These are phyloP conservation scores for Rhodotorula sp. DNA, from an alignment of 1,284 basidiomycete species.

Conservation along the genomic window DNA sequence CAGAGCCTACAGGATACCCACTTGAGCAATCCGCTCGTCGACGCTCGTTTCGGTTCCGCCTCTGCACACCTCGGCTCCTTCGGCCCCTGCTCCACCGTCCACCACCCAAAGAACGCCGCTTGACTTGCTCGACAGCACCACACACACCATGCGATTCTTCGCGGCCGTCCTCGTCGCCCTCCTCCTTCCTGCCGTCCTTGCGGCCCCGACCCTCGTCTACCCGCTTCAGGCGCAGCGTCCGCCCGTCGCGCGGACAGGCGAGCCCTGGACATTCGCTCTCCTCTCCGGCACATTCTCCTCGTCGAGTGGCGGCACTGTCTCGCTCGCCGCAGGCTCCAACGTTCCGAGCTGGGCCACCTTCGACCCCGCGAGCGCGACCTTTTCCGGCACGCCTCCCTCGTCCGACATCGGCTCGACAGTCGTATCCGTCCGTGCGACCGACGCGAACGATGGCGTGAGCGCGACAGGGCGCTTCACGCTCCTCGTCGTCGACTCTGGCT, in stretches of 20 bases:
- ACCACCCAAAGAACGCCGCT: not conserved
- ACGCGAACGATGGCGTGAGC: constrained; percentile 51
- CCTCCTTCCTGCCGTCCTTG: not conserved
- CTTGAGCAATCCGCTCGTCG: constrained; percentile 3
- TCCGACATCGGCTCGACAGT: constrained; percentile 61
- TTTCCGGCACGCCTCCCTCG: constrained; percentile 62
- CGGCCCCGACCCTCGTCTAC: constrained; percentile 50
- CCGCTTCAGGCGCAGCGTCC: constrained; percentile 53
- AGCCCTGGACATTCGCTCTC: constrained; percentile 66
- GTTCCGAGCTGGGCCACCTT: constrained; percentile 69
- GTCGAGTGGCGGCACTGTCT: constrained; percentile 48
- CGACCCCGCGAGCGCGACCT: constrained; percentile 57
- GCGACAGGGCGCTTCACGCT: constrained; percentile 59
- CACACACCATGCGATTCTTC: not conserved
- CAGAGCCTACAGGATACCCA: not conserved
- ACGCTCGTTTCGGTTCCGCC: not conserved
- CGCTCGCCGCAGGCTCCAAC: constrained; percentile 38
- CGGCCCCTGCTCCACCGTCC: not conserved
- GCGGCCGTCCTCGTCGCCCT: not conserved
- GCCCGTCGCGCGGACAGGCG: constrained; percentile 55
- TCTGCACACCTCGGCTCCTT: not conserved
- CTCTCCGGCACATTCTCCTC: constrained; percentile 59
- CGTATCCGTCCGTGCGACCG: constrained; percentile 54
- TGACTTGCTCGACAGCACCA: not conserved
- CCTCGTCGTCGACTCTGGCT: constrained; percentile 58